Evolutionary conservation across 179 eudicot species (phyloP).

Genomic region (Carnegiea gigantea): DNA sequence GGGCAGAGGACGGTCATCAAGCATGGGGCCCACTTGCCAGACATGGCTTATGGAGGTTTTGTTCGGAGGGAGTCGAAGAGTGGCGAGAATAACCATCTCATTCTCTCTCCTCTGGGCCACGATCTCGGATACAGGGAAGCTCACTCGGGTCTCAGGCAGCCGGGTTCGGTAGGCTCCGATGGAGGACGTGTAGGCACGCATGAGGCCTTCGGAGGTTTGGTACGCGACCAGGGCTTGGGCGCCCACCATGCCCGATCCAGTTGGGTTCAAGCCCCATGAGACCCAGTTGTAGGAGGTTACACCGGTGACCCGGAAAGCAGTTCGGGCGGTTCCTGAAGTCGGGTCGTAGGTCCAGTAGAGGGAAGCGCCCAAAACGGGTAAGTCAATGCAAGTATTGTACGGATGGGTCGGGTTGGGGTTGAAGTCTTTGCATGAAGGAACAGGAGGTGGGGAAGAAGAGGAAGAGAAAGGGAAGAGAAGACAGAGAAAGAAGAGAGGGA

Average conservation of each 20-base stretch:
- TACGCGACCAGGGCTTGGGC: slow-evolving; percentile 46
- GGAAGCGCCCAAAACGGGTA: background rate
- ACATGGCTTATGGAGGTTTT: slow-evolving; percentile 37
- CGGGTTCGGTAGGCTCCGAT: slow-evolving; percentile 26
- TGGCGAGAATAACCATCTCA: slow-evolving; percentile 41
- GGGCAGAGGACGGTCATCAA: background rate
- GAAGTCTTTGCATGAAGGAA: background rate
- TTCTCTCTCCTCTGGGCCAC: slow-evolving; percentile 20
- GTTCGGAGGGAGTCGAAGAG: slow-evolving; percentile 26
- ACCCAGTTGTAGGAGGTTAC: slow-evolving; percentile 6
- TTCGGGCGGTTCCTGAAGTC: background rate
- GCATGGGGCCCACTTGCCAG: slow-evolving; percentile 53
- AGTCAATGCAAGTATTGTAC: slow-evolving; percentile 2
- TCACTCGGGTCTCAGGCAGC: slow-evolving; percentile 27
- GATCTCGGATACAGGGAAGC: slow-evolving; percentile 35
- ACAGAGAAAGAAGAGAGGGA: background rate
- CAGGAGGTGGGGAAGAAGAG: background rate
- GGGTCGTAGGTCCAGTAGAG: slow-evolving; percentile 11
- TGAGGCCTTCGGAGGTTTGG: slow-evolving; percentile 25
- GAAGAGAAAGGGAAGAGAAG: background rate
- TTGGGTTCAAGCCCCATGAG: slow-evolving; percentile 13
- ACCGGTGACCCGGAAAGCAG: slow-evolving; percentile 1
- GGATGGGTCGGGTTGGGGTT: slow-evolving; percentile 1
- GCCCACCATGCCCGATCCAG: slow-evolving; percentile 33
- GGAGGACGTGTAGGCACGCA: slow-evolving; percentile 31